Base-by-base conservation (phyloP, 345 rosid genomes). In the sweet orange (Citrus sinensis) region DNA sequence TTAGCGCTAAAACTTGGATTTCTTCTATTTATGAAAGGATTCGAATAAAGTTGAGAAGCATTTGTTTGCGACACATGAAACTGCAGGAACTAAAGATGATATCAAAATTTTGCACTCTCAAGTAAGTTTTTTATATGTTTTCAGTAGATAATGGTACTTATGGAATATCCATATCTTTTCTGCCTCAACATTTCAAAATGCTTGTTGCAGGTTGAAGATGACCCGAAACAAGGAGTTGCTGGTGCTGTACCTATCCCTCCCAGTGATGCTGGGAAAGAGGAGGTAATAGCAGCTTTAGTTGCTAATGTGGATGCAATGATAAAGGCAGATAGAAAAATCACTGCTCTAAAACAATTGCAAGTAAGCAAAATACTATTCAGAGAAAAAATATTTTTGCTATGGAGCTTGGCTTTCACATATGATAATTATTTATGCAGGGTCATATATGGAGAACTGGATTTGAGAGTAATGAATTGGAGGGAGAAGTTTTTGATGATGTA, bases 1-100 rank as follows among this genome's bases (percentile, higher is more conserved):
- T 96, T 86, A 91, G 80, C 80, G 92, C 98, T 80, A 94, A 96
- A 89, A 96, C 98, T 51, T 95, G 94, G 99, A 98, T 96, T 73
- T 79, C 87, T 80, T 69, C 72, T 77, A 76, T 70, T 74, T 22
- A 54, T 51, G 32, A 66, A 74, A 59, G 55, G 40, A 65, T 42
- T 88, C 81, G 60, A 88, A 85, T 84, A 93, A 92, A 77, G 84
- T 89, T 19, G 87, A 83, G 67, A 87, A 85, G 77, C 88, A 88
- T 80, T 71, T 91, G 75, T 79, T 74, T 69, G 82, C 83, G 25
- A 89, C 89, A 49, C 87, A 83, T 64, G 89, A 85, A 70, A 83
- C 83, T 63, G 82, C 85, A 56, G 90, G 88, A 86, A 89, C 93
- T 67, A 81, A 66, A 10, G 83, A 85, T 69, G 89, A 83, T 82